phyloP scores from a whole-genome alignment of 768 basidiomycete species.

The Mrakia gelida region DNA sequence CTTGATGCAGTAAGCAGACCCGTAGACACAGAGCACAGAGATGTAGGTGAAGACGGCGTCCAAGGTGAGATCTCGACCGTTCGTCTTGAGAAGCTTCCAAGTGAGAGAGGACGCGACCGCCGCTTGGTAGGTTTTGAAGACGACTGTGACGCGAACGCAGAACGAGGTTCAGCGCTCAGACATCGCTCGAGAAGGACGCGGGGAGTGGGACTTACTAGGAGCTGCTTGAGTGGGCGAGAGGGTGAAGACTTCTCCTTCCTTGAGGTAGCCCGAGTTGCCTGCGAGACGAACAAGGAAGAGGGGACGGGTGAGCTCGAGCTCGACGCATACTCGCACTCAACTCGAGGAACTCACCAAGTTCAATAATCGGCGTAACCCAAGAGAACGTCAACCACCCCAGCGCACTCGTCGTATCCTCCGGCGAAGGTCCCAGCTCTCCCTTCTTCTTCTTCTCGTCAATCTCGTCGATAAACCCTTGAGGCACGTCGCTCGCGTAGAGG shows the following conservation, averaged over 20 bases:
- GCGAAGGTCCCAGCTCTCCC: conserved; percentile 13
- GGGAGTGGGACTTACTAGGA: not conserved
- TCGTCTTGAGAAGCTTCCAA: not conserved
- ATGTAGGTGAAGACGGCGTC: conserved; percentile 8
- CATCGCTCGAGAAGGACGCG: not conserved
- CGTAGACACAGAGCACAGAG: conserved; percentile 5
- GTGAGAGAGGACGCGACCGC: not conserved
- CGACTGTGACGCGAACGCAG: not conserved
- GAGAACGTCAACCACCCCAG: conserved; percentile 24
- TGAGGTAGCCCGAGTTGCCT: not conserved
- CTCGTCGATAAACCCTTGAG: not conserved
- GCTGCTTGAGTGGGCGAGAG: not conserved
- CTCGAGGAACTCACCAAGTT: not conserved
- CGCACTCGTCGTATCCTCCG: conserved; percentile 18
- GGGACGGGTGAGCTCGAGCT: not conserved
- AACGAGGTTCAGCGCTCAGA: not conserved
- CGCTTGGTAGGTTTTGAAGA: conserved; percentile 4
- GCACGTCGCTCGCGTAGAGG: conserved; percentile 5
- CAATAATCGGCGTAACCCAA: conserved; percentile 20
- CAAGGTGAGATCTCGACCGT: conserved; percentile 18
- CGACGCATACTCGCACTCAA: no score
- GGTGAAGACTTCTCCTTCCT: not conserved
- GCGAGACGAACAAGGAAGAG: not conserved
- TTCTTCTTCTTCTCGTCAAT: not conserved
- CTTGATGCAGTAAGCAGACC: not conserved